Percentiles rank a stretch among this genome's conserved stretches.
Conservation (phyloP, 2,329 filamentous ascomycete species). For the Ceratocystis variospora region DNA sequence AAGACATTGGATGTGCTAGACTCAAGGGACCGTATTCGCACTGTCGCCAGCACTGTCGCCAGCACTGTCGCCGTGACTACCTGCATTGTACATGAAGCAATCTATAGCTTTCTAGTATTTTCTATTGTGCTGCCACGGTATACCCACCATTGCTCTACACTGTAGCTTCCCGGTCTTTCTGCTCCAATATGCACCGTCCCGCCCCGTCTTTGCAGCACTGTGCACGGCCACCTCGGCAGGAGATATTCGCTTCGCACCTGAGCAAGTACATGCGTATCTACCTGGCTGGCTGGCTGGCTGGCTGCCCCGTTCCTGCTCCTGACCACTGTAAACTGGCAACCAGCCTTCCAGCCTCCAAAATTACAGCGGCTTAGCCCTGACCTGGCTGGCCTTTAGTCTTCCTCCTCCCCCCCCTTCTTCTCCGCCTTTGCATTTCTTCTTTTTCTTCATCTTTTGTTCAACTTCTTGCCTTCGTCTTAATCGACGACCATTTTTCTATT, state of each 20-base stretch:
- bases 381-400: conserved; percentile 4
- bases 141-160: neutral
- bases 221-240: neutral
- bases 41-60: no score
- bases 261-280: neutral
- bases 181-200: neutral
- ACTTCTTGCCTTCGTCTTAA: neutral
- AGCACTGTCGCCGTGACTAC: no score
- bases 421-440: neutral
- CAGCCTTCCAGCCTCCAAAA: conserved; percentile 4
- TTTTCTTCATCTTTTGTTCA: conserved; percentile 13
- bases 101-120: neutral
- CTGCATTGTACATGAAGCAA: neutral
- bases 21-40: no score
- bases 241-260: no score
- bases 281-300: neutral
- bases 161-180: neutral
- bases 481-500: conserved; percentile 21
- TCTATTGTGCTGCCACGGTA: neutral
- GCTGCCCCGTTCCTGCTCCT: no score
- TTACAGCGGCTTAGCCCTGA: conserved; percentile 1
- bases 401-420: conserved; percentile 12
- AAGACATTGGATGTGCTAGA: no score
- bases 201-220: neutral
- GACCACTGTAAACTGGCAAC: neutral